A percentile compares a stretch with the other conserved stretches of the same genome.
phyloP scores from a whole-genome alignment of 2,329 filamentous ascomycete genomes.

The Didymosphaeria variabile region DNA sequence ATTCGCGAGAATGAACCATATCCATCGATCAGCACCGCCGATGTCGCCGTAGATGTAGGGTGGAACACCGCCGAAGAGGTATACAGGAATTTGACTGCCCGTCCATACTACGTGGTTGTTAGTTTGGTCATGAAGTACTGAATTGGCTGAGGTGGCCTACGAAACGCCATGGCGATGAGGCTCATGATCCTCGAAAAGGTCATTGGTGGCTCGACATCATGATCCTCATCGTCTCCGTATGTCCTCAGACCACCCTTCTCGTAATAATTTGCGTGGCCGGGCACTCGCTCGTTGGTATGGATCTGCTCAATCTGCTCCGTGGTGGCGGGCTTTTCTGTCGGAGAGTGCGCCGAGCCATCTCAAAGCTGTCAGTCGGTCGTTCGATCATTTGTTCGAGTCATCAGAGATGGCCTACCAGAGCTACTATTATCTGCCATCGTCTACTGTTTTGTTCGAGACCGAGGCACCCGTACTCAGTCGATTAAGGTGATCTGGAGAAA shows the following conservation, averaged over 20 bases:
- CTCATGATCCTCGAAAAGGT: not conserved
- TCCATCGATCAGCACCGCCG: constrained; percentile 67
- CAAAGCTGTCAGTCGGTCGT: not conserved
- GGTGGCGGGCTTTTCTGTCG: not conserved
- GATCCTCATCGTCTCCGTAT: not conserved
- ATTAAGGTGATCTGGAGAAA: not conserved
- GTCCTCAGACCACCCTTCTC: not conserved
- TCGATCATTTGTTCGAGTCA: not conserved
- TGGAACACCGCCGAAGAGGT: constrained; percentile 54
- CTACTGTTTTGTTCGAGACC: not conserved
- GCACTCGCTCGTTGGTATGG: not conserved
- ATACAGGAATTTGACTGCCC: constrained; percentile 56
- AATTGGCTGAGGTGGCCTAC: not conserved
- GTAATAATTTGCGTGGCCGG: not conserved
- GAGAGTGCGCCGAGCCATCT: not conserved
- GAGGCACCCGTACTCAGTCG: not conserved
- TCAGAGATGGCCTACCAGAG: not conserved
- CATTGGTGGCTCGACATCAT: not conserved
- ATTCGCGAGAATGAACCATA: constrained; percentile 63
- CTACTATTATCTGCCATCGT: not conserved
- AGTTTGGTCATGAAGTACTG: not conserved
- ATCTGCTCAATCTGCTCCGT: not conserved
- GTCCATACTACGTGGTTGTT: not conserved
- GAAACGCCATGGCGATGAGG: not conserved
- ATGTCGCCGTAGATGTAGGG: constrained; percentile 67